Conservation (phyloP, 768 basidiomycete genomes). For the Boletellus ananas region DNA sequence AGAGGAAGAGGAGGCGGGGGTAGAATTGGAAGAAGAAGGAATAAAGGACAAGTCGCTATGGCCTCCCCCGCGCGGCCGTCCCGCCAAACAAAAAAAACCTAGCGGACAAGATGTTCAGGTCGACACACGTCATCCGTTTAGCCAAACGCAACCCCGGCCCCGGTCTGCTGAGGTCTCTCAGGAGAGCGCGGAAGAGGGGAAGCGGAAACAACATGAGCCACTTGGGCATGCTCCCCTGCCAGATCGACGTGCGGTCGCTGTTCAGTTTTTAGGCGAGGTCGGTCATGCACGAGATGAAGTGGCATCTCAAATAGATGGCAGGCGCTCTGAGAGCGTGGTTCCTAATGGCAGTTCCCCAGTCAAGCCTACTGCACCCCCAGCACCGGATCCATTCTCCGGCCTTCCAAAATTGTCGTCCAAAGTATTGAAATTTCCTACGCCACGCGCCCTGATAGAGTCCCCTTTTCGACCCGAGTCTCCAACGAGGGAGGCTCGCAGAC, state of each 20-base stretch:
- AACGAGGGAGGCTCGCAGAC: not conserved
- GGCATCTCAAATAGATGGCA: not conserved
- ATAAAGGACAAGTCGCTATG: slow-evolving; percentile 1
- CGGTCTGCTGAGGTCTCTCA: not conserved
- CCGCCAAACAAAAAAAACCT: not conserved
- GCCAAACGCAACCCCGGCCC: slow-evolving; percentile 1
- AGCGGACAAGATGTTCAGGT: not conserved
- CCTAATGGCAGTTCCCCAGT: not conserved
- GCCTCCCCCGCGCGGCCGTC: slow-evolving; percentile 14
- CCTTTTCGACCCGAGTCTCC: slow-evolving; percentile 17
- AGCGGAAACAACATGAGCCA: too few species aligned
- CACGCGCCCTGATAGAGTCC: slow-evolving; percentile 14
- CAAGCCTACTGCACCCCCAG: slow-evolving; percentile 1
- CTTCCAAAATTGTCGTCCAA: not conserved
- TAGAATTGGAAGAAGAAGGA: not conserved
- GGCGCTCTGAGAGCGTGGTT: not conserved
- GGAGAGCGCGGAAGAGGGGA: too few species aligned
- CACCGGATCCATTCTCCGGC: not conserved
- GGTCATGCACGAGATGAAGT: too few species aligned
- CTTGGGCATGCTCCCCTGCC: too few species aligned
- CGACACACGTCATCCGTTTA: slow-evolving; percentile 14
- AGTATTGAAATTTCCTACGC: slow-evolving; percentile 14
- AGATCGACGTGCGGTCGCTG: not conserved
- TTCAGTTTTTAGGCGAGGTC: not conserved
- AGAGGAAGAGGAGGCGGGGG: not conserved